Evolutionary conservation across 805 yeast species (phyloP).

Genomic region (Cyberlindnera nakhonratchasimensis): DNA sequence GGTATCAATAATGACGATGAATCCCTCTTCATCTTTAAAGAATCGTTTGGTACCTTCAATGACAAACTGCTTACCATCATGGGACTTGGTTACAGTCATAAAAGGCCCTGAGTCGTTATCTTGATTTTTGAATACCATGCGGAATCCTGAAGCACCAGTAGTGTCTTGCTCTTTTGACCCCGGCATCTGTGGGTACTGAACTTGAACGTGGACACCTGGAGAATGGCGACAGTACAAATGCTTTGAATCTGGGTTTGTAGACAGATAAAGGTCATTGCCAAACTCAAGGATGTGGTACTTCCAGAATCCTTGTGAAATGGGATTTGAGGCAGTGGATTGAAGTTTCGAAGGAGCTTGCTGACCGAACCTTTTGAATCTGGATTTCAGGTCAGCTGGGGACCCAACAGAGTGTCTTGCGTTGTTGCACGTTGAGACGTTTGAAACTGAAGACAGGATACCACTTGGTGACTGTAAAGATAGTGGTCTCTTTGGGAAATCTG

Average conservation of each 20-base stretch:
- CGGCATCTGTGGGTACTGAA: conserved; percentile 13
- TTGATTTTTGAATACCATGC: conserved; percentile 28
- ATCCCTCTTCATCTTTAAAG: conserved; percentile 15
- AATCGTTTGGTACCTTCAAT: conserved; percentile 14
- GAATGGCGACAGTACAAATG: conserved; percentile 58
- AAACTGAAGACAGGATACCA: not conserved
- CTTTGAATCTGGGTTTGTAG: conserved; percentile 63
- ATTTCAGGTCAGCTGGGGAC: conserved; percentile 10
- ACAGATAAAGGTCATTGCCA: conserved; percentile 53
- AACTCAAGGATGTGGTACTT: conserved; percentile 59
- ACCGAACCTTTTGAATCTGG: conserved; percentile 9
- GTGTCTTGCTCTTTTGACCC: conserved; percentile 3
- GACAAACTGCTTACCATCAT: conserved; percentile 11
- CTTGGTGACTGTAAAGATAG: not conserved
- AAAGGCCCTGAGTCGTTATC: conserved; percentile 10
- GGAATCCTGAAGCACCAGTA: conserved; percentile 30
- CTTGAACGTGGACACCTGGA: conserved; percentile 54
- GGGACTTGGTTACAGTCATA: conserved; percentile 17
- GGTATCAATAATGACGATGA: not conserved
- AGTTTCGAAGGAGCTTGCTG: not conserved
- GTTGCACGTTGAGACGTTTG: not conserved
- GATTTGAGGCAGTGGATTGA: not conserved
- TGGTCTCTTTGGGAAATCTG: conserved; percentile 1
- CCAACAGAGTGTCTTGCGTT: conserved; percentile 14
- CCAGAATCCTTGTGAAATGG: conserved; percentile 22